Conservation (phyloP, 2,329 filamentous ascomycete species). For the Clathrospora elynae region DNA sequence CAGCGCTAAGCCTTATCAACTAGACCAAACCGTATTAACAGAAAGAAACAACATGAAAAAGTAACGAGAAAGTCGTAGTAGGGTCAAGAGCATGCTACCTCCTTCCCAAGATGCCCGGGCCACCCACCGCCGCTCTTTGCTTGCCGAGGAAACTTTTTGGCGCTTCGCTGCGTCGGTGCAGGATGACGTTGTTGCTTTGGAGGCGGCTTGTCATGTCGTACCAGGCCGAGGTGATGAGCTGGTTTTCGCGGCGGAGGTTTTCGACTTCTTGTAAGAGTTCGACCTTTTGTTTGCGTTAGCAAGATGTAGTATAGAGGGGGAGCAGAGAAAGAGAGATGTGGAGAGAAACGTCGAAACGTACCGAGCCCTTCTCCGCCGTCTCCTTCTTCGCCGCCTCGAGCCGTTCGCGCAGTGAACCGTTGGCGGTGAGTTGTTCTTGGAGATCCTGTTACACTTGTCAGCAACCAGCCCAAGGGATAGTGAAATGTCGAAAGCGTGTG, state of each 20-base stretch:
- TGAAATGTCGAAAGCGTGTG: background rate
- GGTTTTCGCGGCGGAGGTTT: slow-evolving; percentile 77
- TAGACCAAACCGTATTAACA: slow-evolving; percentile 15
- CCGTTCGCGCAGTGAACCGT: slow-evolving; percentile 34
- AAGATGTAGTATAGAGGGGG: background rate
- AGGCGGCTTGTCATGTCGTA: slow-evolving; percentile 79
- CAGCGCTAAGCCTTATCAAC: slow-evolving; percentile 16
- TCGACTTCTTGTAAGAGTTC: slow-evolving; percentile 58
- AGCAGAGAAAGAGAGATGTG: too few relatives aligned
- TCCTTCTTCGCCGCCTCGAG: slow-evolving; percentile 44
- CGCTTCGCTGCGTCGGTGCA: slow-evolving; percentile 74
- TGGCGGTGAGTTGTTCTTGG: slow-evolving; percentile 33
- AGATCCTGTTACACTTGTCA: slow-evolving; percentile 38
- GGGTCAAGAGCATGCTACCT: too few relatives aligned
- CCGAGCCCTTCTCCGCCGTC: slow-evolving; percentile 44
- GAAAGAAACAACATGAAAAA: slow-evolving; percentile 8
- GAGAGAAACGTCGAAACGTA: slow-evolving; percentile 22
- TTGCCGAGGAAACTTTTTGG: slow-evolving; percentile 84
- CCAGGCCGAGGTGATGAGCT: slow-evolving; percentile 81
- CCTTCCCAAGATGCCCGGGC: slow-evolving; percentile 29
- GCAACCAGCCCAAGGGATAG: slow-evolving; percentile 7
- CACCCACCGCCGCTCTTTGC: slow-evolving; percentile 64
- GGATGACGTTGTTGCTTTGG: slow-evolving; percentile 80
- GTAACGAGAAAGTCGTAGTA: too few relatives aligned
- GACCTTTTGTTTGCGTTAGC: slow-evolving; percentile 19